A percentile compares a stretch with the other conserved stretches of the same genome.
These are phyloP conservation scores for Prunus armeniaca DNA, from an alignment of 306 rosid species.

Conservation along the genomic window DNA sequence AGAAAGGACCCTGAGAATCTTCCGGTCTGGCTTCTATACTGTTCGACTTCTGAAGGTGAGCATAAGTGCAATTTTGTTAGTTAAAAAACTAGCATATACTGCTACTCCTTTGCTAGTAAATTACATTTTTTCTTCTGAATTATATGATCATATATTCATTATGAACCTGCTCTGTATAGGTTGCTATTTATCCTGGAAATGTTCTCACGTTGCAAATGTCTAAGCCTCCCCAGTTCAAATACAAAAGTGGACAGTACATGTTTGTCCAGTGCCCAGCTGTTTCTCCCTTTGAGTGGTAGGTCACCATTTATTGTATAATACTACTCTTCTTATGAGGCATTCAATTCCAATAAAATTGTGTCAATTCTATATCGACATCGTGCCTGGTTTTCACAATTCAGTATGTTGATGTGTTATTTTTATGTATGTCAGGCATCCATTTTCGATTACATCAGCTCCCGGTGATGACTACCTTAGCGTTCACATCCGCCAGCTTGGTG, in stretches of 20 bases:
- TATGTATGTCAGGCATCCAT: slow-evolving; percentile 82
- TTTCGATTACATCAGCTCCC: slow-evolving; percentile 99
- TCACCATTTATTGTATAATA: slow-evolving; percentile 1
- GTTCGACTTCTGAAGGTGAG: slow-evolving; percentile 87
- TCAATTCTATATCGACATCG: background rate
- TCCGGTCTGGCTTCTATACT: slow-evolving; percentile 78
- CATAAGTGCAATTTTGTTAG: background rate
- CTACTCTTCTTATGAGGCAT: background rate
- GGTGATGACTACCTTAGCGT: slow-evolving; percentile 96
- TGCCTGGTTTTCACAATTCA: background rate
- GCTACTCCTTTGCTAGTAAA: background rate
- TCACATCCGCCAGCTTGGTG: slow-evolving; percentile 98
- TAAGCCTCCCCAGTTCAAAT: slow-evolving; percentile 83
- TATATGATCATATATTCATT: background rate
- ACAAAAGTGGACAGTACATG: slow-evolving; percentile 99
- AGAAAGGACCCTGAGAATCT: slow-evolving; percentile 83
- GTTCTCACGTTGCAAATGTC: slow-evolving; percentile 97
- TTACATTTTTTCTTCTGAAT: background rate
- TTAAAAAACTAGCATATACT: background rate
- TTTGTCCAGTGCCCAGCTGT: slow-evolving; percentile 98
- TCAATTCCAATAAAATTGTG: background rate
- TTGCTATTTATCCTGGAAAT: slow-evolving; percentile 96
- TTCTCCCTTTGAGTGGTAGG: slow-evolving; percentile 96
- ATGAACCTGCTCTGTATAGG: slow-evolving; percentile 40
- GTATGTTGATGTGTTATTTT: slow-evolving; percentile 12